Base-by-base conservation (phyloP, 1,284 basidiomycete species). In the Lignosus rhinocerotis region DNA sequence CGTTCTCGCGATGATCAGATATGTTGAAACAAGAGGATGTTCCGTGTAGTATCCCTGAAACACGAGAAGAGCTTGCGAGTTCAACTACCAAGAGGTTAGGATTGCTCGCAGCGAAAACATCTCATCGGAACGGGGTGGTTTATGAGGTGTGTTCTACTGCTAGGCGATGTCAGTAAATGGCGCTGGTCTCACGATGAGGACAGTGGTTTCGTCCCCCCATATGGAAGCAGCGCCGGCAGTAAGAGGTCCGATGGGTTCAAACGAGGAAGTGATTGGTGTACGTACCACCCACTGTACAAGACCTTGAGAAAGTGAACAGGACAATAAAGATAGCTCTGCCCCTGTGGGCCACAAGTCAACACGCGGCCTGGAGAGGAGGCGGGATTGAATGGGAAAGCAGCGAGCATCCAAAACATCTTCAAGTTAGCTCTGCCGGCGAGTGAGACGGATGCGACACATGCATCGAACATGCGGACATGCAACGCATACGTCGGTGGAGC, bases 1-100 rank as follows among this genome's bases (percentile, higher is more conserved):
- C 34, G 33, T 55, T 64, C 62, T 61, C 59, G 59, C 59, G 62
- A 59, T 58, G 57, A 59, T 59, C 59, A 60, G 59, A 50, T 39
- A 38, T 41, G 38, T 30, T 36, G 55, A 12, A 32, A 7, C 25
- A 7, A 3, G 3, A 32, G 31, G 11, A n/a, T n/a, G n/a, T 31
- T 17, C 17, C 16, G 14, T 7, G 8, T 6, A 4, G 31, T 10
- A n/a, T 48, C 46, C 14, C 32, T 12, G 17, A 3, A 4, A 2
- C 11, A 25, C 21, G 8, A n/a, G 43, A 19, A 30, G 30, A 43
- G 17, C 36, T 6, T 38, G 36, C 36, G 16, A 38, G 7, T n/a
- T 21, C 21, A 47, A 38, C 25, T 39, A 51, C 25, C 49, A 12
- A 17, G 16, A 39, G 32, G 36, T 32, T 38, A 38, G 50, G 19